Conservation (phyloP, 345 rosid genomes). For the Draba incana region DNA sequence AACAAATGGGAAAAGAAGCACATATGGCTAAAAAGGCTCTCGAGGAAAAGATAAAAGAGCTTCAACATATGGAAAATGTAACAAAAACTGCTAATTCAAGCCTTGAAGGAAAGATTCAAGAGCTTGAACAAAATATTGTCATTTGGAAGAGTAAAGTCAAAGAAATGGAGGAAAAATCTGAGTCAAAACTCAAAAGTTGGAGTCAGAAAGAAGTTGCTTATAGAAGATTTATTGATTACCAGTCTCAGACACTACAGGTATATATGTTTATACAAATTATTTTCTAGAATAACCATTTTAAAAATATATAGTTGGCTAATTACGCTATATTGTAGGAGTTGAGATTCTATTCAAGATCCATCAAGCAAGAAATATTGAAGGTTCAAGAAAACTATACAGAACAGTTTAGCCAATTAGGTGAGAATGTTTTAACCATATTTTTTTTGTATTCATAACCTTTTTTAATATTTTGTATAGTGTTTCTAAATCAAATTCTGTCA, state of each 20-base stretch:
- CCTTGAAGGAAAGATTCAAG: constrained; percentile 52
- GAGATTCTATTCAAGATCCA: constrained; percentile 55
- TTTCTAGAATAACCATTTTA: constrained; percentile 9
- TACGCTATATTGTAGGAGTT: constrained; percentile 56
- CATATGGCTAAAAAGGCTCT: constrained; percentile 48
- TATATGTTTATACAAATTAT: constrained; percentile 15
- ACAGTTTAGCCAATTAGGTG: constrained; percentile 67
- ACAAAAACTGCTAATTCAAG: constrained; percentile 49
- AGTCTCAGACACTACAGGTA: constrained; percentile 65
- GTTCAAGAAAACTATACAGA: constrained; percentile 53
- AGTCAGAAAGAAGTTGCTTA: constrained; percentile 54
- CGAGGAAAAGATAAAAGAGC: constrained; percentile 53
- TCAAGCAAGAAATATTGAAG: constrained; percentile 64
- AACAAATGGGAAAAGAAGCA: constrained; percentile 61
- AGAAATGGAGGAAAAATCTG: constrained; percentile 52
- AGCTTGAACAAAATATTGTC: constrained; percentile 52
- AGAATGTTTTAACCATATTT: constrained; percentile 29
- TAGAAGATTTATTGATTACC: constrained; percentile 47
- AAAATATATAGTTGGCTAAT: constrained; percentile 10
- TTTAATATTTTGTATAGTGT: not conserved
- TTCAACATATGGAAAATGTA: constrained; percentile 62
- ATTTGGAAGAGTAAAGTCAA: constrained; percentile 51
- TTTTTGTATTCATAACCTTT: constrained; percentile 10
- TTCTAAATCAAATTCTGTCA: not conserved
- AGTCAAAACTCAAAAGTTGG: constrained; percentile 53